Base-by-base conservation (phyloP, 1,284 basidiomycete genomes). In the Apiotrichum gamsii region DNA sequence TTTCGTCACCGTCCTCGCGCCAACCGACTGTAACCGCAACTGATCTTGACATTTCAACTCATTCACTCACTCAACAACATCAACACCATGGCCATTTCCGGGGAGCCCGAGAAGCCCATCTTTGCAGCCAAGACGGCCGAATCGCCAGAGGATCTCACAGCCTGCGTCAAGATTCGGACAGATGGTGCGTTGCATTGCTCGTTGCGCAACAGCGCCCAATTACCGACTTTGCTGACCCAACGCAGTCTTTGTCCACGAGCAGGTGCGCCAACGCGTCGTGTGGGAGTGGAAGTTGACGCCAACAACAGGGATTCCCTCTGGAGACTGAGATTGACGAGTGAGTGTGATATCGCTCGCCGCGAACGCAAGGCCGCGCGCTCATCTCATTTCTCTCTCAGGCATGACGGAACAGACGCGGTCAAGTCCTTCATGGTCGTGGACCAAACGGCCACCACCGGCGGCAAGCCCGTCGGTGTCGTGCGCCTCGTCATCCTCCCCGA, bases 201-300 rank as follows among this genome's bases (percentile, higher is more conserved):
- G n/a, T n/a, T n/a, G n/a, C n/a, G n/a, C n/a, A n/a, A n/a, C n/a
- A n/a, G n/a, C n/a, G n/a, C n/a, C n/a, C n/a, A n/a, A n/a, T n/a
- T n/a, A n/a, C n/a, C n/a, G n/a, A n/a, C n/a, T n/a, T 16, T 11
- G 21, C 43, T 51, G 32, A 48, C 43, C n/a, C 14, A 23, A 13
- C 13, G 10, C 49, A 70, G 69, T 72, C 14, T 72, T 72, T 42
- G 56, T 59, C 9, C 63, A 67, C 8, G 70, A 72, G 52, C 69
- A 72, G 57, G 69, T 69, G 30, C 39, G 61, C 6, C 25, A 11
- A 28, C 25, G 6, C 11, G n/a, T n/a, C n/a, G n/a, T n/a, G n/a
- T n/a, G n/a, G n/a, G n/a, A n/a, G n/a, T n/a, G n/a, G n/a, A n/a
- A n/a, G n/a, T n/a, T n/a, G 11, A 28, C 6, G 48, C 43, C 41